Percentiles rank a stretch among this genome's conserved stretches.
phyloP scores from a whole-genome alignment of 106 monocot species.

The Alisma plantagoaquatica region DNA sequence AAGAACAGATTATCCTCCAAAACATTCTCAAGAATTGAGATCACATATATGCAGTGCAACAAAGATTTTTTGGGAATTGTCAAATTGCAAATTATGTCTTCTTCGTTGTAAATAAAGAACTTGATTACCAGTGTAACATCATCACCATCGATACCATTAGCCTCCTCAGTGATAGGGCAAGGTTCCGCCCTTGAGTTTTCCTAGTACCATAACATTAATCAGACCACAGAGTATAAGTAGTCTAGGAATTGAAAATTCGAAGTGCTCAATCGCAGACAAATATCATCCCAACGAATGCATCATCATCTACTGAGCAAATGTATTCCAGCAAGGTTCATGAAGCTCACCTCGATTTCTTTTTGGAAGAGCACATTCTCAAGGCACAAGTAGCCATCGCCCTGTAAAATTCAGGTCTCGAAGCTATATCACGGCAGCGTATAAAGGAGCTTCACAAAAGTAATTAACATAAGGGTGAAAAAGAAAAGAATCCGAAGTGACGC shows the following conservation, averaged over 20 bases:
- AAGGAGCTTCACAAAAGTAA: too few species aligned
- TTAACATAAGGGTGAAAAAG: too few species aligned
- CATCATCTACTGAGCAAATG: background rate
- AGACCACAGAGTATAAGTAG: background rate
- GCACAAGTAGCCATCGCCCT: constrained; percentile 60
- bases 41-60: too few species aligned
- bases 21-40: too few species aligned
- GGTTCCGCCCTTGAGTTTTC: constrained; percentile 5
- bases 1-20: background rate
- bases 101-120: too few species aligned
- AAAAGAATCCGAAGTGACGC: too few species aligned
- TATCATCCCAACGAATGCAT: background rate
- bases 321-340: too few species aligned
- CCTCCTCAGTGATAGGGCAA: background rate
- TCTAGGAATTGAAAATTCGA: background rate
- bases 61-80: too few species aligned
- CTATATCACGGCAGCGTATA: too few species aligned
- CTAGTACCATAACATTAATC: constrained; percentile 13
- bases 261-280: background rate
- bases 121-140: too few species aligned
- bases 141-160: background rate
- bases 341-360: constrained; percentile 20
- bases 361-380: constrained; percentile 39
- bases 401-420: constrained; percentile 4
- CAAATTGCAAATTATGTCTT: too few species aligned